Base-by-base conservation (phyloP, 1,284 basidiomycete genomes). In the Cutaneotrichosporon sp. region DNA sequence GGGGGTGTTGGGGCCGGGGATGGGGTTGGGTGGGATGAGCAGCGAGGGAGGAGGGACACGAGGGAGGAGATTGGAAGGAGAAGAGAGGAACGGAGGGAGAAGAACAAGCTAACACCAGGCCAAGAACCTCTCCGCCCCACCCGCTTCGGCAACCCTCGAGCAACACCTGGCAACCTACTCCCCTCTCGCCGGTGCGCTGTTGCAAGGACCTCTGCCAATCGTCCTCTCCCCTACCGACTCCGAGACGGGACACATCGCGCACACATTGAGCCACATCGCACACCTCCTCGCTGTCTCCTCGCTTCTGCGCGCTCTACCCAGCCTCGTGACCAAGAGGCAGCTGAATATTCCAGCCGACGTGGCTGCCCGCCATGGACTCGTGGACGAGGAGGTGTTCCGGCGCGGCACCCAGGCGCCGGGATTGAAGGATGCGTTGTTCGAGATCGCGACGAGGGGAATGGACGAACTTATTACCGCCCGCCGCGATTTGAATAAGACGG, bases 391-490 rank as follows among this genome's bases (percentile, higher is more conserved):
- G 32, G 88, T 97, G 11, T 89, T 93, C 76, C 84, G 90, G 38
- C 83, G 84, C 50, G 89, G 91, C 1, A 83, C 84, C 10, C 78
- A 83, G 21, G 90, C 90, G 4, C 70, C 74, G 11, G 82, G 82
- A 0, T 59, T 83, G 10, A 73, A 73, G 51, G 84, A 86, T 65
- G 92, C 92, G 0, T 89, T 92, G 40, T 97, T 89, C 76, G 90
- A 93, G 73, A 89, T 96, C 76, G 94, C 94, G 18, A 91, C 90
- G 11, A 81, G 90, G 21, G 94, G 92, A 47, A 93, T 96, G 81
- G 92, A 96, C 81, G 90, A 97, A 79, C 79, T 97, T 68, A 84
- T 89, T 70, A 93, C 92, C 3, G 91, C 92, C 2, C 85, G 91
- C 51, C 85, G 87, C 61, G 88, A 90, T 84, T 85, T 95, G 73